These are phyloP conservation scores for Starmerella apis DNA, from an alignment of 805 yeast genomes.

Conservation along the genomic window DNA sequence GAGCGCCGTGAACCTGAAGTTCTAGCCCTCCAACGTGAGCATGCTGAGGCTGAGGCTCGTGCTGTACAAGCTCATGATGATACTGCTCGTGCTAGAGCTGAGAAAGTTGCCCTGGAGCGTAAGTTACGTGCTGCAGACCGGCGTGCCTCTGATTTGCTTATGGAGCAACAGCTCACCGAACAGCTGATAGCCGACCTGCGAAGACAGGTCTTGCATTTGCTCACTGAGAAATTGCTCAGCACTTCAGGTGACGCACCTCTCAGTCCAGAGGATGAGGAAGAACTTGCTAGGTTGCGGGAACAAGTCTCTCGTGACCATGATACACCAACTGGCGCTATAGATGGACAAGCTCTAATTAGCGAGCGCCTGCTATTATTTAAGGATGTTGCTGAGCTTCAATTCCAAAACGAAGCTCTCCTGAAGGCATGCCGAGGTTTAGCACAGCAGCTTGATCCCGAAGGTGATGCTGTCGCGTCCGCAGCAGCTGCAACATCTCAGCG, in stretches of 20 bases:
- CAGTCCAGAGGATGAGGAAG: conserved; percentile 52
- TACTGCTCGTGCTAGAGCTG: conserved; percentile 36
- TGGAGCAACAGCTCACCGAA: conserved; percentile 41
- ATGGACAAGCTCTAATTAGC: conserved; percentile 40
- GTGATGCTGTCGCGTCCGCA: conserved; percentile 7
- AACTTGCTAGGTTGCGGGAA: conserved; percentile 46
- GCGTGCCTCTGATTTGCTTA: conserved; percentile 37
- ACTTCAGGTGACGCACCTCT: conserved; percentile 52
- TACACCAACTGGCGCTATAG: not conserved
- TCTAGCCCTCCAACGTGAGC: conserved; percentile 9
- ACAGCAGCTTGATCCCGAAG: conserved; percentile 32
- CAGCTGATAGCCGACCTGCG: conserved; percentile 63
- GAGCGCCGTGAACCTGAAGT: conserved; percentile 71
- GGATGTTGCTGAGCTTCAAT: conserved; percentile 55
- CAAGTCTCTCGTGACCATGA: conserved; percentile 24
- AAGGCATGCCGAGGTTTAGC: conserved; percentile 63
- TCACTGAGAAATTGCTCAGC: conserved; percentile 49
- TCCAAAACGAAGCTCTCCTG: conserved; percentile 63
- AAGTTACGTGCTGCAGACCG: conserved; percentile 29
- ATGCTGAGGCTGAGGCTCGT: conserved; percentile 38
- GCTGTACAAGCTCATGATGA: conserved; percentile 48
- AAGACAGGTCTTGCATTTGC: conserved; percentile 65
- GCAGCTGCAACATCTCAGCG: conserved; percentile 19
- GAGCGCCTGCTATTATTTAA: conserved; percentile 64
- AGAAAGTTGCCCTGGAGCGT: conserved; percentile 33